Evolutionary conservation across 75 land plant species (phyloP).

Genomic region (Chamaecyparis obtusa): DNA sequence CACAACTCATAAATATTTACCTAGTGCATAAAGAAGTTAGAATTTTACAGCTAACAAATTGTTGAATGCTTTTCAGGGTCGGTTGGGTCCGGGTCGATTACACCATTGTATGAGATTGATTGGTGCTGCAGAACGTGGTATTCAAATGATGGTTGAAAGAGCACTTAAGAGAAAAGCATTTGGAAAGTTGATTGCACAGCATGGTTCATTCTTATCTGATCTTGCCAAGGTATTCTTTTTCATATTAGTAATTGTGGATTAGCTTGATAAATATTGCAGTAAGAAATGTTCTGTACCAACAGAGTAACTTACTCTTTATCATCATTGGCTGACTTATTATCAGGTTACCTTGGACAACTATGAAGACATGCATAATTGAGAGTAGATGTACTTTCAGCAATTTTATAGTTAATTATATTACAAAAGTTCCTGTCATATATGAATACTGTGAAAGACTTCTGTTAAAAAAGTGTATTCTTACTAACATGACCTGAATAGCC

Average conservation of each 20-base stretch:
- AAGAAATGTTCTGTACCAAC: not conserved
- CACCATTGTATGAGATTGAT: slow-evolving; percentile 97
- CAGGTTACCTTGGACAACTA: not conserved
- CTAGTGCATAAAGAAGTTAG: not conserved
- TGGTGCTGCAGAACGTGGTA: slow-evolving; percentile 97
- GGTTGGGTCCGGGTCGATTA: slow-evolving; percentile 95
- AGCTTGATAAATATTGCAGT: not conserved
- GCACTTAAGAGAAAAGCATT: slow-evolving; percentile 78
- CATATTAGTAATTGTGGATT: not conserved
- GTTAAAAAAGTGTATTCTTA: not conserved
- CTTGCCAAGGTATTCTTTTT: slow-evolving; percentile 69
- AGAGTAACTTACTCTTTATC: not conserved
- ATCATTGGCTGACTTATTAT: not conserved
- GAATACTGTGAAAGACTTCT: not conserved
- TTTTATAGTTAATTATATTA: not conserved
- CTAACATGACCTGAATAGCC: not conserved
- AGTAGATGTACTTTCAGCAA: not conserved
- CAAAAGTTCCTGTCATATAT: not conserved
- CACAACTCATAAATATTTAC: not conserved
- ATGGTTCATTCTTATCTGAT: slow-evolving; percentile 85
- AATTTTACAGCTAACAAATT: not conserved
- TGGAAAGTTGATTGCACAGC: slow-evolving; percentile 86
- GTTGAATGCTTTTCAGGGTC: slow-evolving; percentile 59
- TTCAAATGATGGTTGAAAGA: slow-evolving; percentile 81
- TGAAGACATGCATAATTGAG: not conserved